Conservation (phyloP, 2,329 filamentous ascomycete species). For the Fusarium metavorans region DNA sequence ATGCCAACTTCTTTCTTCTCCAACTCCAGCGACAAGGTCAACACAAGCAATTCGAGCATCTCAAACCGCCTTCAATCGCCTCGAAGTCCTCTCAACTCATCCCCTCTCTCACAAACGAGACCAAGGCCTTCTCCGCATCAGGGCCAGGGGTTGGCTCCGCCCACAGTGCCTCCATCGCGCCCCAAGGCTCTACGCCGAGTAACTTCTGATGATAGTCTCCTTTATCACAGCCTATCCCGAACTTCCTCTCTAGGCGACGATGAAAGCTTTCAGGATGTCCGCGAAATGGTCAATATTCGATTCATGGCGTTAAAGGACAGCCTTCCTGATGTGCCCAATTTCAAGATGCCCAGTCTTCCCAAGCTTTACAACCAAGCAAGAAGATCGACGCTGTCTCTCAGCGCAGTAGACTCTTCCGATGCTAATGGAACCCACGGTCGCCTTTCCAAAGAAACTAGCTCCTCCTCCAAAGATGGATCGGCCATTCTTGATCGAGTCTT, state of each 20-base stretch:
- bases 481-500: conserved; percentile 66
- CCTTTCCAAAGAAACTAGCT: conserved; percentile 23
- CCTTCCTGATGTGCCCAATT: conserved; percentile 81
- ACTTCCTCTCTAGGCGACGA: conserved; percentile 89
- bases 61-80: conserved; percentile 5
- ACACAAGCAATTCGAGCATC: conserved; percentile 3
- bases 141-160: conserved; percentile 12
- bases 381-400: conserved; percentile 49
- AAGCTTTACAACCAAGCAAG: conserved; percentile 56
- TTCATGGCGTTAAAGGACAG: conserved; percentile 93
- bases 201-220: conserved; percentile 76
- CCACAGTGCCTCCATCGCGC: conserved; percentile 29
- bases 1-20: conserved; percentile 56
- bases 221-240: conserved; percentile 80
- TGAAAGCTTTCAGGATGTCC: conserved; percentile 81
- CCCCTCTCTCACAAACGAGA: conserved; percentile 17
- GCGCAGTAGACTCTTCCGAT: conserved; percentile 46
- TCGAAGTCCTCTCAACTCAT: conserved; percentile 5
- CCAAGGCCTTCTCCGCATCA: conserved; percentile 27
- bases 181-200: conserved; percentile 48
- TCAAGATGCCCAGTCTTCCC: conserved; percentile 75
- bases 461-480: conserved; percentile 35
- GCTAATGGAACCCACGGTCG: conserved; percentile 42
- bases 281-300: conserved; percentile 87
- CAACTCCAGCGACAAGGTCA: conserved; percentile 50